Percentiles rank a stretch among this genome's conserved stretches.
These are phyloP conservation scores for Cyclotella cryptica DNA, from an alignment of 108 stramenopile species.

Conservation along the genomic window DNA sequence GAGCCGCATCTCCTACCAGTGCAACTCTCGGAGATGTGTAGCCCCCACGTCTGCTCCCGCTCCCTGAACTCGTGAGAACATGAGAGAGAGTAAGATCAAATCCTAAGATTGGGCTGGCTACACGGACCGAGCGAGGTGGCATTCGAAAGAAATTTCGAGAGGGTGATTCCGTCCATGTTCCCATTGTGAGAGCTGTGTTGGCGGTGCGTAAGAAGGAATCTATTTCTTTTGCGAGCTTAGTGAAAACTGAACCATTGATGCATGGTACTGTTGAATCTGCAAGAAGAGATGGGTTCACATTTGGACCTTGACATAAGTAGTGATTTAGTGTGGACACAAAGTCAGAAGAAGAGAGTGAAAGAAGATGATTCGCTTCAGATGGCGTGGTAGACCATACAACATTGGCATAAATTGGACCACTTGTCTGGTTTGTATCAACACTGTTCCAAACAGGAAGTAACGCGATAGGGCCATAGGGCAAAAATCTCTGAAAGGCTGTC, in stretches of 20 bases:
- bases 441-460: constrained; percentile 77
- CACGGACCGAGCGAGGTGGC: constrained; percentile 46
- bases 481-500: constrained; percentile 84
- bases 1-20: constrained; percentile 95
- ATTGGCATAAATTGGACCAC: constrained; percentile 65
- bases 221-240: constrained; percentile 38
- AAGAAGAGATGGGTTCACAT: constrained; percentile 50
- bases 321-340: constrained; percentile 66
- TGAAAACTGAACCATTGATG: constrained; percentile 11
- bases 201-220: constrained; percentile 50
- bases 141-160: constrained; percentile 63
- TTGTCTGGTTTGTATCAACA: constrained; percentile 8
- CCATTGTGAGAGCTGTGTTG: constrained; percentile 55
- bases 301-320: constrained; percentile 70
- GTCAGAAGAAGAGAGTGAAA: constrained; percentile 34
- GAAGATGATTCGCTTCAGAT: constrained; percentile 57
- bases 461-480: constrained; percentile 76
- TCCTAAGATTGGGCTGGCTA: constrained; percentile 43
- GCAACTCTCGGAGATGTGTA: constrained; percentile 65
- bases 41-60: constrained; percentile 17
- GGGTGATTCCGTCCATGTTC: constrained; percentile 60
- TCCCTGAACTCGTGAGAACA: constrained; percentile 8
- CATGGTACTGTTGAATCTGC: not conserved
- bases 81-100: constrained; percentile 54
- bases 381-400: constrained; percentile 87